Evolutionary conservation across 345 rosid genomes (phyloP).

Genomic region (Conringia planisiliqua): DNA sequence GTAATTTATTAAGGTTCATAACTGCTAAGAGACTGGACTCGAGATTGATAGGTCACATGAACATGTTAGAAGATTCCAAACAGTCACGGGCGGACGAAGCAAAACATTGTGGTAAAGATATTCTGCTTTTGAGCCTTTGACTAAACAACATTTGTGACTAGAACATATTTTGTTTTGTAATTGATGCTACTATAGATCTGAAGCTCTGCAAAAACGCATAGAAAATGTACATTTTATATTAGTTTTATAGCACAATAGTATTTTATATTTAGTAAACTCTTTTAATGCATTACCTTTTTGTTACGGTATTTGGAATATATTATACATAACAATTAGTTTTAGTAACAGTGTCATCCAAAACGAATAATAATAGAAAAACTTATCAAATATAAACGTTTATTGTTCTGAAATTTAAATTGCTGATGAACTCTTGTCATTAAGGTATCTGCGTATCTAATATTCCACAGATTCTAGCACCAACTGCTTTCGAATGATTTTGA

Average conservation of each 20-base stretch:
- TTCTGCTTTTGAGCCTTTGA: neutral
- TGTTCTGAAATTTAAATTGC: neutral
- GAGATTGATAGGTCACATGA: slow-evolving; percentile 15
- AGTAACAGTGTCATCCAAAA: neutral
- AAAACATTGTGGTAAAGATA: slow-evolving; percentile 10
- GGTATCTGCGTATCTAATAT: too few species aligned
- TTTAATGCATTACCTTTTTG: neutral
- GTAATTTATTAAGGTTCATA: neutral
- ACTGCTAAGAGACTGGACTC: neutral
- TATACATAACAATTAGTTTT: neutral
- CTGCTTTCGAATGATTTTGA: neutral
- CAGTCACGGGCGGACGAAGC: slow-evolving; percentile 9
- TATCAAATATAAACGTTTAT: neutral
- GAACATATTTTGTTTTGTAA: neutral
- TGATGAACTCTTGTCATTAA: neutral
- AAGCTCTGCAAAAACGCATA: neutral
- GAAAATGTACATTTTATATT: neutral
- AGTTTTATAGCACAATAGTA: neutral
- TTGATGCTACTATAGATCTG: neutral
- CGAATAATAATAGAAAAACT: neutral
- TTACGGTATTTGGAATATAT: neutral
- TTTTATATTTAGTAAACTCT: neutral
- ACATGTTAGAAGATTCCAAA: slow-evolving; percentile 18
- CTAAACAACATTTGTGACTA: neutral
- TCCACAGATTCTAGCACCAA: neutral